phyloP scores from a whole-genome alignment of 331 rosid genomes.

The Pyracantha coccinea region DNA sequence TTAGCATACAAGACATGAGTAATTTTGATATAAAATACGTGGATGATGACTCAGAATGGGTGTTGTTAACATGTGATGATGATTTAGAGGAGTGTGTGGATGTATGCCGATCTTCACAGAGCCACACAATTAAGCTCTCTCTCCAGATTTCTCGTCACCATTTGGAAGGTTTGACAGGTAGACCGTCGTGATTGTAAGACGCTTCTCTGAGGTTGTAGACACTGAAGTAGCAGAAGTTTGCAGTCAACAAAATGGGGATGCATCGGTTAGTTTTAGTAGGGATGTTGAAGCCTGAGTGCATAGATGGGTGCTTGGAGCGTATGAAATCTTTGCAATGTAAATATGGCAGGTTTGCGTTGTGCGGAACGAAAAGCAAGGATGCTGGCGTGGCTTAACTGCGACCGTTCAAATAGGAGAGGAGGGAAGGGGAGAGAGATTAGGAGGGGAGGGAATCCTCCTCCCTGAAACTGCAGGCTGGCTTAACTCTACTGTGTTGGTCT shows the following conservation, averaged over 20 bases:
- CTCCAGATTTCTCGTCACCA: slow-evolving; percentile 41
- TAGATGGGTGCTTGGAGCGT: background rate
- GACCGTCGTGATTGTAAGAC: slow-evolving; percentile 11
- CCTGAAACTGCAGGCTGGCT: background rate
- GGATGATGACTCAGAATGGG: slow-evolving; percentile 94
- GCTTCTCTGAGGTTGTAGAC: slow-evolving; percentile 3
- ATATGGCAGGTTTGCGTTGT: background rate
- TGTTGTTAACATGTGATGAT: slow-evolving; percentile 76
- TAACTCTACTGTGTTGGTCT: background rate
- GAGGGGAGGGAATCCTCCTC: background rate
- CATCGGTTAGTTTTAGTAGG: background rate
- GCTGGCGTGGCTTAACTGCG: background rate
- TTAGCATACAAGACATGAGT: slow-evolving; percentile 49
- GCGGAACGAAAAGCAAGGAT: background rate
- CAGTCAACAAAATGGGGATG: background rate
- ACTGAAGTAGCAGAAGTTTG: background rate
- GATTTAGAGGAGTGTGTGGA: slow-evolving; percentile 90
- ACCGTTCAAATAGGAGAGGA: too few species aligned
- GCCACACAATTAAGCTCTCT: slow-evolving; percentile 59
- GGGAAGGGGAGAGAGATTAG: too few species aligned
- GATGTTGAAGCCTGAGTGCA: background rate
- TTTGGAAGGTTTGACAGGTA: background rate
- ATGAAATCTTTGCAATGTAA: background rate
- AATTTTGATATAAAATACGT: slow-evolving; percentile 64
- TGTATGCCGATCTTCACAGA: slow-evolving; percentile 46